Base-by-base conservation (phyloP, 148 eudicot genomes). In the Agrostemma githago region DNA sequence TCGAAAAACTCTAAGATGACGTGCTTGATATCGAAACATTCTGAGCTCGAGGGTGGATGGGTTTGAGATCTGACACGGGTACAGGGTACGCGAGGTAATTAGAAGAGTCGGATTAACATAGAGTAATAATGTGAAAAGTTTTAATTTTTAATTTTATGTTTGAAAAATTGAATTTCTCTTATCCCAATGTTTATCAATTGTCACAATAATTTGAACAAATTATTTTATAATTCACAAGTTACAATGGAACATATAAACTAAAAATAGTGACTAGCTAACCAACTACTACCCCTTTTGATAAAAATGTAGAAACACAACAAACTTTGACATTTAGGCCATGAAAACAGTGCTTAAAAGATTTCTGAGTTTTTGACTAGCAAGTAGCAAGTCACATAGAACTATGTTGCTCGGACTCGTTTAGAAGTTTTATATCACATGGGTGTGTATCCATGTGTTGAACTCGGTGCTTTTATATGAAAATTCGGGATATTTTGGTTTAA, bases 301-400 rank as follows among this genome's bases (percentile, higher is more conserved):
- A 62, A 21, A n/a, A 1, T 60, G 34, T 10, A 7, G 66, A 57
- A 57, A 4, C 4, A 21, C 66, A 62, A 66, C 16, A 40, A 66
- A 64, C 3, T 34, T 58, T 71, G 74, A 70, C 59, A 12, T 70
- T 51, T 15, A 53, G 44, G 44, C 41, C 73, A 70, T 70, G 21
- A 34, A 8, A 54, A 6, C 43, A 51, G 26, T 20, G 16, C 60
- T 5, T 10, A 15, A 14, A 5, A 20, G 3, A 15, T 48, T 48
- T 48, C 14, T 48, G 53, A 48, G 54, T 48, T 48, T 48, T 9
- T 48, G 56, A 51, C 54, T 10, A 48, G 54, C 14, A 48, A 48
- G 54, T n/a, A n/a, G n/a, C n/a, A n/a, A n/a, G n/a, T n/a, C n/a
- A n/a, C n/a, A n/a, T n/a, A n/a, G n/a, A n/a, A n/a, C n/a, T n/a